phyloP scores from a whole-genome alignment of 2,329 filamentous ascomycete genomes.

The Capronia coronata region DNA sequence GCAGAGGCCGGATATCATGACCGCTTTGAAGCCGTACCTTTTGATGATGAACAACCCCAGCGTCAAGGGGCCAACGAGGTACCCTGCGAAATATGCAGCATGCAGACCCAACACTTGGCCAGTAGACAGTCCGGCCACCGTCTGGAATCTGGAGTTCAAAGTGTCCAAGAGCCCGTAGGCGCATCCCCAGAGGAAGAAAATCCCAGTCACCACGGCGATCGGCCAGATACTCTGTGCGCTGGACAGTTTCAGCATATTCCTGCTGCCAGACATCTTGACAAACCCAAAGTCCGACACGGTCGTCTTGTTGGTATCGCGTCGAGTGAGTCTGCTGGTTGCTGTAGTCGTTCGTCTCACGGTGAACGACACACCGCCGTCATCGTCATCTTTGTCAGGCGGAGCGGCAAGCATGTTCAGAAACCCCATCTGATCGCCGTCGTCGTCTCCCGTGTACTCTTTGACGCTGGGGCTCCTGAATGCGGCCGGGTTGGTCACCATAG shows the following conservation, averaged over 20 bases:
- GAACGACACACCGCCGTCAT: too few relatives aligned
- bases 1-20: conserved; percentile 54
- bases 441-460: conserved; percentile 22
- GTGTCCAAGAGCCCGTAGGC: conserved; percentile 82
- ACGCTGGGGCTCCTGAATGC: conserved; percentile 23
- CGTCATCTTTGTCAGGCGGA: conserved; percentile 14
- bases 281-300: conserved; percentile 54
- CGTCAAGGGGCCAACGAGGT: conserved; percentile 50
- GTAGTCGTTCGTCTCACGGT: conserved; percentile 1
- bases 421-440: conserved; percentile 27
- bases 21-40: conserved; percentile 56
- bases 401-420: conserved; percentile 27
- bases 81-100: conserved; percentile 55
- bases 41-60: conserved; percentile 52
- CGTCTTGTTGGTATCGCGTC: conserved; percentile 19
- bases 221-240: conserved; percentile 53
- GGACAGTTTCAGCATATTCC: conserved; percentile 54
- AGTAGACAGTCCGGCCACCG: conserved; percentile 44
- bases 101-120: conserved; percentile 50
- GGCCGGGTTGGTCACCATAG: conserved; percentile 28
- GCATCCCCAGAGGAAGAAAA: conserved; percentile 87
- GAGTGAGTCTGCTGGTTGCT: conserved; percentile 32
- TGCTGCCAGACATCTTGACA: conserved; percentile 51
- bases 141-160: conserved; percentile 60
- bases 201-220: conserved; percentile 61